These are phyloP conservation scores for Vicia faba DNA, from an alignment of 306 rosid species.

Conservation along the genomic window DNA sequence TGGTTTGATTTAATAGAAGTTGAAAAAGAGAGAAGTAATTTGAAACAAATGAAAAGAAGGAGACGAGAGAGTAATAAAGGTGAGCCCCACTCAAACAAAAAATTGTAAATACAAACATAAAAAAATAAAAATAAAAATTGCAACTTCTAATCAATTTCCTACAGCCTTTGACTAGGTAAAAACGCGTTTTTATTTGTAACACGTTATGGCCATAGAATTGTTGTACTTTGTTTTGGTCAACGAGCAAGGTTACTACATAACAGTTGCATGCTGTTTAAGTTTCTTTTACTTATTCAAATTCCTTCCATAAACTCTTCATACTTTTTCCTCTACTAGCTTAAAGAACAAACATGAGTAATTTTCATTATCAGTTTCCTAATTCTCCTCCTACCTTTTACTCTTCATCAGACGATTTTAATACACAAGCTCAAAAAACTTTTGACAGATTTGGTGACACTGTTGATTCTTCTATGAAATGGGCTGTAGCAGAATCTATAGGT, in stretches of 20 bases:
- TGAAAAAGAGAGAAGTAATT: too few relatives aligned
- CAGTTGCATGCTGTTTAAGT: conserved; percentile 3
- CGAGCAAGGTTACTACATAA: not conserved
- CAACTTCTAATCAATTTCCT: not conserved
- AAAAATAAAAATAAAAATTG: not conserved
- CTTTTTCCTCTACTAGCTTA: conserved; percentile 15
- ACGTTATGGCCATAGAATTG: not conserved
- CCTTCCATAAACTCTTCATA: conserved; percentile 3
- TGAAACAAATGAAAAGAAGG: too few relatives aligned
- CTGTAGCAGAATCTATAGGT: conserved; percentile 23
- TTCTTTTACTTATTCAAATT: conserved; percentile 12
- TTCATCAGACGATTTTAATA: conserved; percentile 7
- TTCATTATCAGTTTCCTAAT: not conserved
- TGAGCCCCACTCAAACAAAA: too few relatives aligned
- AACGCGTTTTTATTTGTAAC: conserved; percentile 28
- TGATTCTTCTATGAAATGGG: conserved; percentile 45
- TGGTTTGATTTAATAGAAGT: too few relatives aligned
- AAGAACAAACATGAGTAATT: conserved; percentile 24
- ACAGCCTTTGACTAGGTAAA: not conserved
- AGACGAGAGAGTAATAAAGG: too few relatives aligned
- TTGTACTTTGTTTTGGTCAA: not conserved
- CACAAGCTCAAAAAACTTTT: conserved; percentile 2
- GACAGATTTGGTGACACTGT: conserved; percentile 14
- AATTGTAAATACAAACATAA: too few relatives aligned
- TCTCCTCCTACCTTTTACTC: conserved; percentile 20